phyloP scores from a whole-genome alignment of 2,329 filamentous ascomycete genomes.

The Byssochlamys sp. region DNA sequence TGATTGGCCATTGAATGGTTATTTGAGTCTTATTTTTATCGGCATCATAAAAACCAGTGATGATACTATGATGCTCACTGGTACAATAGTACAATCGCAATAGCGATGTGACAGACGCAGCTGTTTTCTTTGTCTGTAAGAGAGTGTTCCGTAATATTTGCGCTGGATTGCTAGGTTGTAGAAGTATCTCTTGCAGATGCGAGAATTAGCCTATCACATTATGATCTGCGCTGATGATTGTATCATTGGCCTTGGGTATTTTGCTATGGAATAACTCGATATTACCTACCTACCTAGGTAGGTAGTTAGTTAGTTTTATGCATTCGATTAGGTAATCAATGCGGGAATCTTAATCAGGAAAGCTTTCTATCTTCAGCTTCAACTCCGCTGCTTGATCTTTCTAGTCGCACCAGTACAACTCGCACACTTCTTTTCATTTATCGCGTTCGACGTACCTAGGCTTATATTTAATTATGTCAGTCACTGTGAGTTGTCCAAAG shows the following conservation, averaged over 20 bases:
- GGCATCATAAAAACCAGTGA: not conserved
- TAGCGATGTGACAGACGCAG: not conserved
- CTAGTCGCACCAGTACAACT: not conserved
- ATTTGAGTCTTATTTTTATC: not conserved
- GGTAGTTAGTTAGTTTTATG: not conserved
- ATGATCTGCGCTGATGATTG: too few relatives aligned
- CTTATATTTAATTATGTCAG: not conserved
- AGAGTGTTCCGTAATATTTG: too few relatives aligned
- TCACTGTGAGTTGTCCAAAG: slow-evolving; percentile 1
- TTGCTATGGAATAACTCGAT: too few relatives aligned
- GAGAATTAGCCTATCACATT: too few relatives aligned
- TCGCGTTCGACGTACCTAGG: not conserved
- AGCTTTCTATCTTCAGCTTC: not conserved
- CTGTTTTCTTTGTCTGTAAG: too few relatives aligned
- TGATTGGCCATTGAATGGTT: not conserved
- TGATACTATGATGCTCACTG: not conserved
- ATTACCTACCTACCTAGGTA: too few relatives aligned
- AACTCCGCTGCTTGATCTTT: not conserved
- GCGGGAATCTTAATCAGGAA: not conserved
- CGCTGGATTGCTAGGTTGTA: too few relatives aligned
- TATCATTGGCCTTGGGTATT: too few relatives aligned
- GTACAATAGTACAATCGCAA: not conserved
- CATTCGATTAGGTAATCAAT: not conserved
- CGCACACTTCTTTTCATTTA: not conserved
- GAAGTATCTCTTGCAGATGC: too few relatives aligned